A percentile compares a stretch with the other conserved stretches of the same genome.
Conservation (phyloP, 1,284 basidiomycete species). For the Cryptococcus jaspeensis region DNA sequence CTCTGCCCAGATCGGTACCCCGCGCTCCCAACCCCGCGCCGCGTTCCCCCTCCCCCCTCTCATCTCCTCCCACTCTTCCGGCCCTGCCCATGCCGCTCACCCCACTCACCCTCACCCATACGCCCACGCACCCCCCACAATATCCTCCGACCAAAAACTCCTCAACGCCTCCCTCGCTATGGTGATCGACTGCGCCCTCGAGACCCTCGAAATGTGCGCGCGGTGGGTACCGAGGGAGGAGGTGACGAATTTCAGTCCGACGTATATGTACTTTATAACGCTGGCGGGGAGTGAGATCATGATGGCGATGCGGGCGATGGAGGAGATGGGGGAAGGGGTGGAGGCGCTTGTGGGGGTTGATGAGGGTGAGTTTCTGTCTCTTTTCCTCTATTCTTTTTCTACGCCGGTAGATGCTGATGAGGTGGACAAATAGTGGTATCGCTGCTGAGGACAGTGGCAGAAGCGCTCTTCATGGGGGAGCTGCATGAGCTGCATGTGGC, state of each 20-base stretch:
- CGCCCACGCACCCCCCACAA: constrained; percentile 65
- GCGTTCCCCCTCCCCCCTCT: neutral
- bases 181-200: constrained; percentile 28
- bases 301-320: neutral
- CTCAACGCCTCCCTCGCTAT: constrained; percentile 2
- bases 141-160: constrained; percentile 56
- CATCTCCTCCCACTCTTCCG: neutral
- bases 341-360: neutral
- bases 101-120: constrained; percentile 22
- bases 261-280: constrained; percentile 24
- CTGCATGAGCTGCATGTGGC: constrained; percentile 27
- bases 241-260: constrained; percentile 31
- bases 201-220: constrained; percentile 30
- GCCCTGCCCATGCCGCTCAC: neutral
- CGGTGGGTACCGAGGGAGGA: constrained; percentile 25
- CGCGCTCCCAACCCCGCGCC: neutral
- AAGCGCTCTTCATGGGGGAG: constrained; percentile 27
- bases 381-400: neutral
- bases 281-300: constrained; percentile 14
- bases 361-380: constrained; percentile 5
- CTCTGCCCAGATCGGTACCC: neutral
- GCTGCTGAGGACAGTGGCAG: constrained; percentile 24
- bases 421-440: constrained; percentile 19
- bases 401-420: neutral
- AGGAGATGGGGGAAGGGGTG: neutral